Percentiles rank a stretch among this genome's conserved stretches.
These are phyloP conservation scores for Dalbergia oliveri DNA, from an alignment of 306 rosid species.

Conservation along the genomic window DNA sequence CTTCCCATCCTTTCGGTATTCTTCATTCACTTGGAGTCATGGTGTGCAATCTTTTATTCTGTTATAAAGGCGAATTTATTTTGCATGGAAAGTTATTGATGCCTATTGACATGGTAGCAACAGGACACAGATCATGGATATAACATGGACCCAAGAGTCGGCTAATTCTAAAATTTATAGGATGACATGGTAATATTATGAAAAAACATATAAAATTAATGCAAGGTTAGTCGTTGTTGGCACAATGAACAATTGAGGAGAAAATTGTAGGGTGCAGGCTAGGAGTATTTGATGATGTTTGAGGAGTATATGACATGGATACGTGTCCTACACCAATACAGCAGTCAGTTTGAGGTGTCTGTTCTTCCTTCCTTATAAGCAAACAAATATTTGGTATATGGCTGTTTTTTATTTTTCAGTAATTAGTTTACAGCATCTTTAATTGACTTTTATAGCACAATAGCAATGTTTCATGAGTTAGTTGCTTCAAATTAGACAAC, in stretches of 20 bases:
- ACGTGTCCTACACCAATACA: neutral
- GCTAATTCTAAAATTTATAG: neutral
- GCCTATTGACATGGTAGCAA: neutral
- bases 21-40: neutral
- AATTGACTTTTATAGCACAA: neutral
- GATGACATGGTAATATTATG: neutral
- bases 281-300: neutral
- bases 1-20: neutral
- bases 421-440: constrained; percentile 13
- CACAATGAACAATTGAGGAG: neutral
- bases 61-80: neutral
- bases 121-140: neutral
- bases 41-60: neutral
- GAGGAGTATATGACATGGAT: neutral
- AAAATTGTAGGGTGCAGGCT: neutral
- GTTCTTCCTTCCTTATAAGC: neutral
- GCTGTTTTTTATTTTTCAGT: neutral
- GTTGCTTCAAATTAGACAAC: neutral
- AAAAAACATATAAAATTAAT: neutral
- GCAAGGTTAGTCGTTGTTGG: neutral
- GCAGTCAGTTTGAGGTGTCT: neutral
- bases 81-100: neutral
- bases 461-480: neutral
- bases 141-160: neutral
- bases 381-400: neutral